Evolutionary conservation across 2,329 filamentous ascomycete genomes (phyloP), one percentile per base, ranked within the genome.

Genomic region (Diaporthe citri): DNA sequence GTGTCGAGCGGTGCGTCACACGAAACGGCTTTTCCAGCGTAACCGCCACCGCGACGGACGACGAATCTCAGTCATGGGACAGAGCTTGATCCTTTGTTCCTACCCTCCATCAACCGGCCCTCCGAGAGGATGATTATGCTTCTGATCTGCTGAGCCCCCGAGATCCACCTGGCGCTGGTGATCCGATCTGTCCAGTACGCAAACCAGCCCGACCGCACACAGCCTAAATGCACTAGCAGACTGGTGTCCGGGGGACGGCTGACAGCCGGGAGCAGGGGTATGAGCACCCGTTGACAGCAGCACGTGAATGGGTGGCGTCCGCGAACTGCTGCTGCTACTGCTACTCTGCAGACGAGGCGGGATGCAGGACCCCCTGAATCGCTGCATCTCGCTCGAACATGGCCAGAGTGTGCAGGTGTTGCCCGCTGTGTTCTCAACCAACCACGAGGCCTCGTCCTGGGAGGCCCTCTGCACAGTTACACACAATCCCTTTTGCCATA

Each of bases 141-240:
- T 69, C 55, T 69, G 64, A 55, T 69, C 64, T 69, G 64, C 64
- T 69, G 64, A 69, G 64, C 48, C 64, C 60, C 64, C 15, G 9
- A 52, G 64, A 28, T 28, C 64, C 64, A 41, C 64, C 46, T 69
- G 64, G 13, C 64, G 25, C 64, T 69, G 48, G 48, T 52, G 64
- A 55, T 69, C 64, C 64, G 46, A 52, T 55, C 64, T 52, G 46
- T 28, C 31, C 43, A 52, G 28, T n/a, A 46, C 10, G 43, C 22
- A 46, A 51, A 3, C 43, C 62, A 52, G 43, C 22, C 52, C n/a
- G 64, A 15, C 56, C 56, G 5, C 17, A 46, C 57, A 62, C 31
- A 66, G 62, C 62, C 43, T 36, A 52, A 39, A 51, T 52, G 22
- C 64, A 17, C 48, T 67, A 67, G 64, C 46, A n/a, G 20, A 8